Percentiles rank a stretch among this genome's conserved stretches.
Conservation (phyloP, 1,284 basidiomycete species). For the Wolfiporia cocos region DNA sequence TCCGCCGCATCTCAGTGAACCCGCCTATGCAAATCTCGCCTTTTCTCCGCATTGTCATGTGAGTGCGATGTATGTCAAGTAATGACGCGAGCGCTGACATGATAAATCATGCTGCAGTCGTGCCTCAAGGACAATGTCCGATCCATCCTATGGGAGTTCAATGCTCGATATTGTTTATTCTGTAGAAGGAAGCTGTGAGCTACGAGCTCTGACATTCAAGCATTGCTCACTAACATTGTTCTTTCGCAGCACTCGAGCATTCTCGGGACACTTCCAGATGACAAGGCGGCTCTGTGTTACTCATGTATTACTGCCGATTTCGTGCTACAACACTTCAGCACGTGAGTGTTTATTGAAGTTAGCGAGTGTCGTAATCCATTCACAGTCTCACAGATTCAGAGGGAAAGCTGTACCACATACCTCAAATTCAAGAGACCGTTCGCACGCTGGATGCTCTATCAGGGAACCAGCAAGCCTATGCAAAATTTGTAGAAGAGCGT, state of each 20-base stretch:
- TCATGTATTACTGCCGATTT: background rate
- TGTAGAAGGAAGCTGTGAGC: conserved; percentile 8
- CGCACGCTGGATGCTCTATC: background rate
- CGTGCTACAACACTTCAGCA: background rate
- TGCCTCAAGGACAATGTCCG: conserved; percentile 7
- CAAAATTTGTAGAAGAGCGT: background rate
- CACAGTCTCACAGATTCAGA: background rate
- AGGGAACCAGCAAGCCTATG: background rate
- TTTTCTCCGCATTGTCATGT: conserved; percentile 12
- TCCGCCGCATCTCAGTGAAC: conserved; percentile 12
- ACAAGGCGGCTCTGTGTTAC: background rate
- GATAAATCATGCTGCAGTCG: conserved; percentile 4
- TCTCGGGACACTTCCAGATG: background rate
- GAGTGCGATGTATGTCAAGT: conserved; percentile 1
- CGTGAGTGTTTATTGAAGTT: background rate
- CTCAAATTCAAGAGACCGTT: background rate
- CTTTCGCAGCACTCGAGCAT: background rate
- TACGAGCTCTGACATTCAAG: background rate
- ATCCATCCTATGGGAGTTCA: conserved; percentile 5
- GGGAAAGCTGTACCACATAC: background rate
- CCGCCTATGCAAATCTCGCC: conserved; percentile 12
- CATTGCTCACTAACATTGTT: background rate
- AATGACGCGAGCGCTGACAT: background rate
- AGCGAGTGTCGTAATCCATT: background rate
- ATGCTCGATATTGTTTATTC: conserved; percentile 8